Percentiles rank a stretch among this genome's conserved stretches.
These are phyloP conservation scores for Rhodotorula paludigena DNA, from an alignment of 768 basidiomycete genomes.

Conservation along the genomic window DNA sequence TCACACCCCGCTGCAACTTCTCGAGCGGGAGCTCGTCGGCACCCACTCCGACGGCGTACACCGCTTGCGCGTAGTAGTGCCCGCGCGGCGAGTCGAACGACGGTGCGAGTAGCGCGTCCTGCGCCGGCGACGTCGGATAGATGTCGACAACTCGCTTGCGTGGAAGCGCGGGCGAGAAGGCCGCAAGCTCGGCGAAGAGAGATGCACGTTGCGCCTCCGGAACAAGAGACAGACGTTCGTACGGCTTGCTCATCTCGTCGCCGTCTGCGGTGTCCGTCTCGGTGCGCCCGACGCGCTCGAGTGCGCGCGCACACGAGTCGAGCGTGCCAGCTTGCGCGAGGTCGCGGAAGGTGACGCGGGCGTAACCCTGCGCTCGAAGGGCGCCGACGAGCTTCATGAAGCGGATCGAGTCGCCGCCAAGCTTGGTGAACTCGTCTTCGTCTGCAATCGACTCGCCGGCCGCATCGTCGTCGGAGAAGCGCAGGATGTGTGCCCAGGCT, in stretches of 20 bases:
- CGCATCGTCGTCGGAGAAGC: neutral
- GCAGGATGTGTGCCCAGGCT: conserved; percentile 26
- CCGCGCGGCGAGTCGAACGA: conserved; percentile 26
- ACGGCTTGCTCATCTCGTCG: neutral
- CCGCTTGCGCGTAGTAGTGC: conserved; percentile 37
- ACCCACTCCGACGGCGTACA: conserved; percentile 12
- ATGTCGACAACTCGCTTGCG: conserved; percentile 16
- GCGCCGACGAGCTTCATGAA: conserved; percentile 31
- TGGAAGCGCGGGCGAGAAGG: neutral
- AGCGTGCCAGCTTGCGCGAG: conserved; percentile 22
- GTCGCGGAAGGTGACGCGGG: conserved; percentile 7
- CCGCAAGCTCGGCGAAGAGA: conserved; percentile 16
- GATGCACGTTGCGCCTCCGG: neutral
- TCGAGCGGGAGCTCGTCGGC: neutral
- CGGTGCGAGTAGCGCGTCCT: conserved; percentile 35
- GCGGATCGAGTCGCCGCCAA: conserved; percentile 38
- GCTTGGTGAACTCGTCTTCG: conserved; percentile 26
- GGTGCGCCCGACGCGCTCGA: neutral
- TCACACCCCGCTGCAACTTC: conserved; percentile 4
- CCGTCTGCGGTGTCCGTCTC: neutral
- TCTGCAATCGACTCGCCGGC: conserved; percentile 7
- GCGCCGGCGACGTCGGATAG: conserved; percentile 32
- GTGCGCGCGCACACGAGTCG: conserved; percentile 16
- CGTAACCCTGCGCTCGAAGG: conserved; percentile 2
- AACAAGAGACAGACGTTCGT: conserved; percentile 26